phyloP scores from a whole-genome alignment of 768 basidiomycete genomes.

The Amanita muscaria region DNA sequence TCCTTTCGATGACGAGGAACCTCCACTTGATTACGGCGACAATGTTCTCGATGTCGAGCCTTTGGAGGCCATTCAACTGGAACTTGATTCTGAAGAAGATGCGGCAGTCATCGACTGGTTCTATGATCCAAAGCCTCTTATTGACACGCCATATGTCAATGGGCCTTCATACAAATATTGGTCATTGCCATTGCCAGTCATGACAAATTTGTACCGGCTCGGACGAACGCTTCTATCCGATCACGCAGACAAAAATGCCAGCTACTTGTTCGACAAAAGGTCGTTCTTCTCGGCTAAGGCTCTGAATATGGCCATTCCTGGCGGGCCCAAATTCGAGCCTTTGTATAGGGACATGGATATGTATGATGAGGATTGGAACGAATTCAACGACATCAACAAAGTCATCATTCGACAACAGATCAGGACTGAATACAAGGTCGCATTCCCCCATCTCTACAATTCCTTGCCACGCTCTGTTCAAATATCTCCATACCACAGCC shows the following conservation, averaged over 20 bases:
- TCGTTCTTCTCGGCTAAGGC: constrained; percentile 98
- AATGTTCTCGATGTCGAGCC: constrained; percentile 98
- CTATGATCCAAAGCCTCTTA: constrained; percentile 91
- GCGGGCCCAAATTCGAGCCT: constrained; percentile 98
- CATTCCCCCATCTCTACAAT: constrained; percentile 98
- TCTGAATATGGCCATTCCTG: constrained; percentile 93
- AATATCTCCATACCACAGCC: constrained; percentile 84
- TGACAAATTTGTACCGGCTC: constrained; percentile 95
- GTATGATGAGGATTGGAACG: constrained; percentile 99
- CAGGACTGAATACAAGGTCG: constrained; percentile 97
- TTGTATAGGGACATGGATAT: constrained; percentile 94
- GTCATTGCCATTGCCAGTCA: constrained; percentile 86
- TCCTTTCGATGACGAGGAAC: constrained; percentile 98
- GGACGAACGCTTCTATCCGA: constrained; percentile 92
- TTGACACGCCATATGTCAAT: constrained; percentile 81
- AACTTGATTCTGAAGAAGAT: constrained; percentile 90
- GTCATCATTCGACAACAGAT: constrained; percentile 99
- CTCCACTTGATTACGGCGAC: constrained; percentile 97
- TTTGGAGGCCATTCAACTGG: constrained; percentile 94
- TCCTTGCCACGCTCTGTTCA: constrained; percentile 92
- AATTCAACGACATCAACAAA: constrained; percentile 99
- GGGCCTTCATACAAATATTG: constrained; percentile 91
- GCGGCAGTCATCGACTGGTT: constrained; percentile 93
- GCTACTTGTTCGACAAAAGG: constrained; percentile 95
- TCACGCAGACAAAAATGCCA: constrained; percentile 82